These are phyloP conservation scores for Fusarium oligoseptatum DNA, from an alignment of 2,329 filamentous ascomycete genomes.

Conservation along the genomic window DNA sequence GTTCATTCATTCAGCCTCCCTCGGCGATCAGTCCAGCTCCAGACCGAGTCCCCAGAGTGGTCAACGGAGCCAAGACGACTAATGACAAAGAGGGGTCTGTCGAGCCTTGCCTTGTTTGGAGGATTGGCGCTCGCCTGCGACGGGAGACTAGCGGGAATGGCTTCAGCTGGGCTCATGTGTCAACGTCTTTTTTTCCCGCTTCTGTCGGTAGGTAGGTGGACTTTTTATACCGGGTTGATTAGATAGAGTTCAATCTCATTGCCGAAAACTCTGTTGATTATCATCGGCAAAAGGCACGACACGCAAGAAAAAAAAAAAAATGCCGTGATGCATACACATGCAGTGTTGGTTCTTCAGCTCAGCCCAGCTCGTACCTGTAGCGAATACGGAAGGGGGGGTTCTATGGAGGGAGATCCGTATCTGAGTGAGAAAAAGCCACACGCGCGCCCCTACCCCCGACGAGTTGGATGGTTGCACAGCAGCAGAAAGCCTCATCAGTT, in stretches of 20 bases:
- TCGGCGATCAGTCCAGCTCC: background rate
- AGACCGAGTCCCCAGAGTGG: background rate
- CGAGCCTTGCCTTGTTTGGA: background rate
- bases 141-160: constrained; percentile 23
- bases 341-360: background rate
- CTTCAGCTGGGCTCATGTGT: constrained; percentile 7
- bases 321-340: background rate
- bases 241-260: constrained; percentile 2
- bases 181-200: background rate
- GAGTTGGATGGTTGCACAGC: background rate
- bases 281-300: background rate
- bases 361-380: background rate
- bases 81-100: background rate
- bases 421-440: background rate
- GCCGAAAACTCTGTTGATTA: background rate
- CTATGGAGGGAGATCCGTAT: background rate
- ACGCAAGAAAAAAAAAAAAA: background rate
- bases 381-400: background rate
- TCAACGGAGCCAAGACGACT: background rate
- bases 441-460: background rate
- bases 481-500: background rate
- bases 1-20: background rate
- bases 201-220: background rate
- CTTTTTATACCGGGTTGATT: background rate
- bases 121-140: background rate